Conservation (phyloP, 495 filamentous ascomycete species). For the Cercophora newfieldiana region DNA sequence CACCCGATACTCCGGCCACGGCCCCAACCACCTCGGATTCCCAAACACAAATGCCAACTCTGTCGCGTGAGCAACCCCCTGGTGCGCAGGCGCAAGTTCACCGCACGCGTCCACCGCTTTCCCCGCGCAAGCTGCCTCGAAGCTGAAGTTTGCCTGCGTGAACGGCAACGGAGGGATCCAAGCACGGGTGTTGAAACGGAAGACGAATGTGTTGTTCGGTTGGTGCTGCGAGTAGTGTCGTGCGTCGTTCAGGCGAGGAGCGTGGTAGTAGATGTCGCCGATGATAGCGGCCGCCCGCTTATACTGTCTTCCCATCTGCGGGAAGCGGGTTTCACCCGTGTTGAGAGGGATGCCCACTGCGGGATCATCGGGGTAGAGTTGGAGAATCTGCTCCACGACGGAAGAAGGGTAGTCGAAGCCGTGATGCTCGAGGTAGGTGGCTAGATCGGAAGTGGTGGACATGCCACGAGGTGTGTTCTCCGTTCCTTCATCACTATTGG, state of each 20-base stretch:
- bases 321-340: slow-evolving; percentile 33
- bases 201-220: slow-evolving; percentile 28
- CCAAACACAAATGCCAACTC: slow-evolving; percentile 39
- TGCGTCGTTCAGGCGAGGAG: slow-evolving; percentile 32
- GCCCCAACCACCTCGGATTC: slow-evolving; percentile 32
- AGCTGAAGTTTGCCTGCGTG: slow-evolving; percentile 13
- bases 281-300: slow-evolving; percentile 38
- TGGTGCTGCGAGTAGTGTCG: slow-evolving; percentile 24
- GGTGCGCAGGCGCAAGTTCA: slow-evolving; percentile 31
- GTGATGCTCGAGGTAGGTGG: slow-evolving; percentile 29
- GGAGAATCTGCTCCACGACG: slow-evolving; percentile 38
- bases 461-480: slow-evolving; percentile 49
- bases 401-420: slow-evolving; percentile 30
- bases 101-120: slow-evolving; percentile 5
- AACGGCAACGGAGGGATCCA: slow-evolving; percentile 18
- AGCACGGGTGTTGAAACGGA: slow-evolving; percentile 38
- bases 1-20: slow-evolving; percentile 31
- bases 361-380: slow-evolving; percentile 39
- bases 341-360: slow-evolving; percentile 33
- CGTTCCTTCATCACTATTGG: slow-evolving; percentile 64
- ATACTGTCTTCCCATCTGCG: slow-evolving; percentile 33
- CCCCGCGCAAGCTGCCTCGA: slow-evolving; percentile 12
- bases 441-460: slow-evolving; percentile 48
- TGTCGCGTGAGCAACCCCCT: slow-evolving; percentile 39
- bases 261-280: slow-evolving; percentile 40